A percentile compares a stretch with the other conserved stretches of the same genome.
Conservation (phyloP, 768 basidiomycete species). For the Trametes cingulata region DNA sequence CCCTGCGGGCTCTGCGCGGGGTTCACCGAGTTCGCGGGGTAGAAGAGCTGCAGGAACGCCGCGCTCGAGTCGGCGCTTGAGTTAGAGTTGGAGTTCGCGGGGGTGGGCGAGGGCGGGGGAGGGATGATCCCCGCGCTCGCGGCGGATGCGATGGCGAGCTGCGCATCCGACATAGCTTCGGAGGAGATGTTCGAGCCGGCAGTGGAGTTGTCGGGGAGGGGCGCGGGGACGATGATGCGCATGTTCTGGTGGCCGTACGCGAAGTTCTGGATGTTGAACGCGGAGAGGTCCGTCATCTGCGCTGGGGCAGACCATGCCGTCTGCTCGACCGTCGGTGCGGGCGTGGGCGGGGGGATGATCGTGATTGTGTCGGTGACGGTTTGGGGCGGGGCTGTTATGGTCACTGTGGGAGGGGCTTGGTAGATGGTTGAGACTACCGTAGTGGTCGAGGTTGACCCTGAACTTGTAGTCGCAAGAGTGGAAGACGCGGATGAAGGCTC, state of each 20-base stretch:
- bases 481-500: neutral
- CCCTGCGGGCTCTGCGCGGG: constrained; percentile 63
- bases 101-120: constrained; percentile 19
- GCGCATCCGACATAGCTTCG: constrained; percentile 6
- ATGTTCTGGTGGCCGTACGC: constrained; percentile 57
- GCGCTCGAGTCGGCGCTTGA: too few relatives aligned
- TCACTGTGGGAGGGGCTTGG: constrained; percentile 23
- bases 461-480: neutral
- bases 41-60: constrained; percentile 61
- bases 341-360: constrained; percentile 19
- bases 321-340: constrained; percentile 7
- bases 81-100: constrained; percentile 31
- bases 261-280: constrained; percentile 61
- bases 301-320: constrained; percentile 53
- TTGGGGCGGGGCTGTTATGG: constrained; percentile 18
- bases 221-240: constrained; percentile 51
- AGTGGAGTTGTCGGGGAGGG: constrained; percentile 26
- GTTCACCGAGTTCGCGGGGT: constrained; percentile 69
- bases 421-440: constrained; percentile 16
- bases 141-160: constrained; percentile 18
- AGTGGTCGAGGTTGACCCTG: neutral
- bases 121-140: constrained; percentile 10
- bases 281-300: constrained; percentile 55
- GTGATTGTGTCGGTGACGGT: constrained; percentile 27
- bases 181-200: constrained; percentile 5